Evolutionary conservation across 2,329 filamentous ascomycete species (phyloP).

Genomic region (Harringtonia lauricola): DNA sequence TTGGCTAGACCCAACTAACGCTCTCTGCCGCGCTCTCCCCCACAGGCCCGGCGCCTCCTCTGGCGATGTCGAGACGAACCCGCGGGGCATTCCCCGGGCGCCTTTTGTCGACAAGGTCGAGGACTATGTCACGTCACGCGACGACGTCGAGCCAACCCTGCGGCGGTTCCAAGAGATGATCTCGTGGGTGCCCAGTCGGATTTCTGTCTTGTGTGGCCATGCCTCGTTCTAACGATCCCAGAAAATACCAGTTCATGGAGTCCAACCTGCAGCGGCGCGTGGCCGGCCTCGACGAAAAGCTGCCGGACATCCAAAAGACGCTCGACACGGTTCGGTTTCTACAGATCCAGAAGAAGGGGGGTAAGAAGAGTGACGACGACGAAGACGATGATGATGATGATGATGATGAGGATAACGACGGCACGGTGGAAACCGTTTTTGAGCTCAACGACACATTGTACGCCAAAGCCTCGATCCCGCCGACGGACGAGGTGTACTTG

Average conservation of each 20-base stretch:
- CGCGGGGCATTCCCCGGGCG: slow-evolving; percentile 71
- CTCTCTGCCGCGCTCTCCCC: background rate
- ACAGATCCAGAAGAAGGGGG: slow-evolving; percentile 27
- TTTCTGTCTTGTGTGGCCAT: background rate
- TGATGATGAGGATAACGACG: slow-evolving; percentile 31
- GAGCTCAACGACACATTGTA: slow-evolving; percentile 95
- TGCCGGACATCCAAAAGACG: slow-evolving; percentile 94
- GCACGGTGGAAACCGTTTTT: slow-evolving; percentile 83
- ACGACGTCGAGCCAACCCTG: slow-evolving; percentile 70
- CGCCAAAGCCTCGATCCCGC: slow-evolving; percentile 71
- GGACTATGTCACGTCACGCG: slow-evolving; percentile 70
- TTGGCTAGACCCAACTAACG: background rate
- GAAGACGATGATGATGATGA: slow-evolving; percentile 3
- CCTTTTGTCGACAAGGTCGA: slow-evolving; percentile 84
- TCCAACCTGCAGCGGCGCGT: slow-evolving; percentile 79
- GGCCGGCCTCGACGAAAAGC: slow-evolving; percentile 78
- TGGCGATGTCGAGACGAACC: slow-evolving; percentile 55
- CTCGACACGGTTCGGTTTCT: slow-evolving; percentile 84
- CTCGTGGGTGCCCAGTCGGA: slow-evolving; percentile 44
- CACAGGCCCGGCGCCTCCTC: background rate
- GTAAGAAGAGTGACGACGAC: background rate
- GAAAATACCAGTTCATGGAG: slow-evolving; percentile 99
- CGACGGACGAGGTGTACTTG: slow-evolving; percentile 84
- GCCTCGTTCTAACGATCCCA: slow-evolving; percentile 22
- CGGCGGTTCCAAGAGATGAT: slow-evolving; percentile 91